A percentile compares a stretch with the other conserved stretches of the same genome.
These are phyloP conservation scores for Bremia lactucae DNA, from an alignment of 352 stramenopile genomes.

Conservation along the genomic window DNA sequence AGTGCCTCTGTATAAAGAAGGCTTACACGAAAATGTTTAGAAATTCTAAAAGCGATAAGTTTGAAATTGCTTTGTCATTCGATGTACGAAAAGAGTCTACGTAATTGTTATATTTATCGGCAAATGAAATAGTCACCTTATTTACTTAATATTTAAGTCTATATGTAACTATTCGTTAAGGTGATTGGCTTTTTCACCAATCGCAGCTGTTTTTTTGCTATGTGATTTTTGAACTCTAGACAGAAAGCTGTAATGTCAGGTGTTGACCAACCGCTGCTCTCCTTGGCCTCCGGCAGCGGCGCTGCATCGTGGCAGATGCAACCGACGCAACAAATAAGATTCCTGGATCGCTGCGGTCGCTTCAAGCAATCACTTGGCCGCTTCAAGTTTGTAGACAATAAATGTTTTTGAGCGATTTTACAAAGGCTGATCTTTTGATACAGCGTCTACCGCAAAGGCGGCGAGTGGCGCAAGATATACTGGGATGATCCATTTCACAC, in stretches of 20 bases:
- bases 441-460: slow-evolving; percentile 54
- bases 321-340: slow-evolving; percentile 17
- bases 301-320: slow-evolving; percentile 1
- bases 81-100: no score
- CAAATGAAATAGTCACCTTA: no score
- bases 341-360: slow-evolving; percentile 47
- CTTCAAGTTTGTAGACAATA: slow-evolving; percentile 42
- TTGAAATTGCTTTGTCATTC: no score
- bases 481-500: slow-evolving; percentile 82
- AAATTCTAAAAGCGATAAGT: no score
- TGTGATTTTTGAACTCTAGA: no score
- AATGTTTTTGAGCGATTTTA: neutral
- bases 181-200: no score
- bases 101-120: no score
- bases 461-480: slow-evolving; percentile 78
- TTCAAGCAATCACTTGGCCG: slow-evolving; percentile 64
- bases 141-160: no score
- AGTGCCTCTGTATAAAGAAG: no score
- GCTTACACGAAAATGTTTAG: no score
- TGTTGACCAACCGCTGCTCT: slow-evolving; percentile 29
- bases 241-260: slow-evolving; percentile 20
- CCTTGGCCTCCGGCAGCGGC: slow-evolving; percentile 9
- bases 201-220: no score
- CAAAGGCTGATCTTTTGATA: neutral
- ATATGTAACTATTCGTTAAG: no score